These are phyloP conservation scores for Phytophthora sp. DNA, from an alignment of 352 stramenopile species.

Conservation along the genomic window DNA sequence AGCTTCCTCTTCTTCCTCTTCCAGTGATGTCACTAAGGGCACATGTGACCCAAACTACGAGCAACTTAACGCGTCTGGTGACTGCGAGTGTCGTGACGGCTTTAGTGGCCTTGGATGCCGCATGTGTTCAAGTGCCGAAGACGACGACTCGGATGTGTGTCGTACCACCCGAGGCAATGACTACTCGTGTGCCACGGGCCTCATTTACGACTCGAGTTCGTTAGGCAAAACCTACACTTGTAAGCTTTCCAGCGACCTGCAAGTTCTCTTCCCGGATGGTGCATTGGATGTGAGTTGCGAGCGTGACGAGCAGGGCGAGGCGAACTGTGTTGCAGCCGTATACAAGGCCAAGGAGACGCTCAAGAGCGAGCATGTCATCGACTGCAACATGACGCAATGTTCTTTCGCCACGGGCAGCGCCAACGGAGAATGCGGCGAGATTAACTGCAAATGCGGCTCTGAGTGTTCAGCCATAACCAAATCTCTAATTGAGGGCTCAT, in stretches of 20 bases:
- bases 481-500: slow-evolving; percentile 57
- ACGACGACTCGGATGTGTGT: slow-evolving; percentile 29
- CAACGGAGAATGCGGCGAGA: slow-evolving; percentile 49
- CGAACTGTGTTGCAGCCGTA: slow-evolving; percentile 64
- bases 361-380: slow-evolving; percentile 59
- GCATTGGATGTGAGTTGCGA: slow-evolving; percentile 67
- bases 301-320: slow-evolving; percentile 29
- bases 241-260: slow-evolving; percentile 48
- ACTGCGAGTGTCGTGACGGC: slow-evolving; percentile 57
- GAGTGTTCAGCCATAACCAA: slow-evolving; percentile 62
- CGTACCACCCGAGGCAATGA: slow-evolving; percentile 33
- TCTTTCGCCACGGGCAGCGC: slow-evolving; percentile 49
- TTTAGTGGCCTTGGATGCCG: slow-evolving; percentile 69
- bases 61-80: slow-evolving; percentile 46
- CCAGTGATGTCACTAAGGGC: slow-evolving; percentile 1
- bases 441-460: slow-evolving; percentile 67
- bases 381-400: slow-evolving; percentile 64
- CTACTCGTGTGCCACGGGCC: slow-evolving; percentile 51
- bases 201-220: slow-evolving; percentile 52
- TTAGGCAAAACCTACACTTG: slow-evolving; percentile 74
- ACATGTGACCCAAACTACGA: slow-evolving; percentile 63
- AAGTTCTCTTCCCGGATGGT: slow-evolving; percentile 68
- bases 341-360: slow-evolving; percentile 63
- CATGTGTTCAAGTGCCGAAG: slow-evolving; percentile 44
- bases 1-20: slow-evolving; percentile 16